Percentiles rank a stretch among this genome's conserved stretches.
Evolutionary conservation across 148 eudicot species (phyloP).

Genomic region (Mesembryanthemum crystallinum): DNA sequence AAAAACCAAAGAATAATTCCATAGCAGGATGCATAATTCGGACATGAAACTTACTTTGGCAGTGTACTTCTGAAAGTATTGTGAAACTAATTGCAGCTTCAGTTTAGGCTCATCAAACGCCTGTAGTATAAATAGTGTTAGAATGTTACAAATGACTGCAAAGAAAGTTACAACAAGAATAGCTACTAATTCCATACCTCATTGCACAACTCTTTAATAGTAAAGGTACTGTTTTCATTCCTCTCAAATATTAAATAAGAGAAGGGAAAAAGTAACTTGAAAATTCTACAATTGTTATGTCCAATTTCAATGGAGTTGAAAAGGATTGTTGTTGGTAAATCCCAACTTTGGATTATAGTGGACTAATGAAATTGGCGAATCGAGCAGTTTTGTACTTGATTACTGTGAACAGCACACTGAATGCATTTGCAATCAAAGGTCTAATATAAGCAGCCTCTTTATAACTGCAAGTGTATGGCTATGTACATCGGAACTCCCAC

Average conservation of each 20-base stretch:
- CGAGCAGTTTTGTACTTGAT: too few species aligned
- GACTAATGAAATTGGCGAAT: too few species aligned
- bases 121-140: conserved; percentile 38
- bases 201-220: background rate
- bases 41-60: conserved; percentile 53
- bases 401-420: too few species aligned
- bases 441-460: too few species aligned
- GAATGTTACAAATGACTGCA: conserved; percentile 10
- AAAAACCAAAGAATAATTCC: background rate
- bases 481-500: too few species aligned
- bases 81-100: conserved; percentile 71
- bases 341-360: too few species aligned
- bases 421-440: too few species aligned
- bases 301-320: too few species aligned
- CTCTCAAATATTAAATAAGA: background rate
- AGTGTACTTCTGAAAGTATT: conserved; percentile 69
- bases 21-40: background rate
- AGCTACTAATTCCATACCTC: background rate
- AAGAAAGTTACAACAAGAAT: background rate
- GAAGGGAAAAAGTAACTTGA: background rate
- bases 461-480: too few species aligned
- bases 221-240: background rate
- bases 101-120: conserved; percentile 62
- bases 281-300: too few species aligned
- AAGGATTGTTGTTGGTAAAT: too few species aligned